A percentile compares a stretch with the other conserved stretches of the same genome.
Evolutionary conservation across 2,329 filamentous ascomycete genomes (phyloP).

Genomic region (Fusarium haematococcum): DNA sequence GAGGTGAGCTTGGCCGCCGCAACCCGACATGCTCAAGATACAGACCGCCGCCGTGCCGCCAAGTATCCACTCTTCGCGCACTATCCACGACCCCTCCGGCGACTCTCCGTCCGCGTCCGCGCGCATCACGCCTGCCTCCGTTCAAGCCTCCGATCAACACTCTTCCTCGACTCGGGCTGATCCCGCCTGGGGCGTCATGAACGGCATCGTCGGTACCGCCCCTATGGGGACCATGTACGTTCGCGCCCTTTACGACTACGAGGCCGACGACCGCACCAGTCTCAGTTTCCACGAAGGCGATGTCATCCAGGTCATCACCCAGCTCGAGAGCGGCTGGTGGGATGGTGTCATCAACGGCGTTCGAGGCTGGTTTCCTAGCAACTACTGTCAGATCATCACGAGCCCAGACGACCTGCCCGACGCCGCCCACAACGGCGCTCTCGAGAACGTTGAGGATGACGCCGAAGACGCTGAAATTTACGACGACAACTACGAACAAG

Average conservation of each 20-base stretch:
- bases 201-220: slow-evolving; percentile 69
- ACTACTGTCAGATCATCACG: slow-evolving; percentile 92
- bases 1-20: slow-evolving; percentile 48
- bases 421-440: slow-evolving; percentile 64
- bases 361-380: slow-evolving; percentile 98
- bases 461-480: slow-evolving; percentile 73
- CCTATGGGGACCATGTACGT: slow-evolving; percentile 85
- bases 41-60: slow-evolving; percentile 47
- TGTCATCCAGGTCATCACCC: slow-evolving; percentile 97
- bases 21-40: slow-evolving; percentile 45
- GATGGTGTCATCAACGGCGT: slow-evolving; percentile 98
- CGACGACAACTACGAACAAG: slow-evolving; percentile 76
- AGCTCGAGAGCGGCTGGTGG: slow-evolving; percentile 99
- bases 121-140: slow-evolving; percentile 43
- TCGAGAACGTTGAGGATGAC: slow-evolving; percentile 71
- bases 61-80: slow-evolving; percentile 49
- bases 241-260: slow-evolving; percentile 96
- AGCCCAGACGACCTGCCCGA: slow-evolving; percentile 80
- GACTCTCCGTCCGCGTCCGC: slow-evolving; percentile 44
- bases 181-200: slow-evolving; percentile 60
- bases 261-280: slow-evolving; percentile 96
- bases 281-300: slow-evolving; percentile 97
- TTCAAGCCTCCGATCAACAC: slow-evolving; percentile 42
- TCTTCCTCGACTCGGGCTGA: slow-evolving; percentile 41
- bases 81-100: slow-evolving; percentile 46